phyloP scores from a whole-genome alignment of 169 alveolate species.

The Cryptosporidium felis region DNA sequence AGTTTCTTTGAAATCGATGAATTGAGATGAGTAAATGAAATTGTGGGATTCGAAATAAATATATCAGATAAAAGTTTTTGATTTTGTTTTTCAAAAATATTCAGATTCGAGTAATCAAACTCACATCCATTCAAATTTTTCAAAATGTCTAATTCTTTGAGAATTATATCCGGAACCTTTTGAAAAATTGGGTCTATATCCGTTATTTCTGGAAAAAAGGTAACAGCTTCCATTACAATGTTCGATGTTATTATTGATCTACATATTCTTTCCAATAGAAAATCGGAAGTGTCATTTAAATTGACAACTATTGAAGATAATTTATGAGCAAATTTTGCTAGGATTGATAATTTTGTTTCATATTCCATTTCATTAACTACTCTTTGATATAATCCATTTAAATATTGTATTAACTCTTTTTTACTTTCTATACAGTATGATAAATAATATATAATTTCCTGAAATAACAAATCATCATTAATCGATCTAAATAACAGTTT shows the following conservation, averaged over 20 bases:
- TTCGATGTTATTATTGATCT: no score
- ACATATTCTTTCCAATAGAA: no score
- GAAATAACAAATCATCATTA: no score
- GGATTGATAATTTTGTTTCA: no score
- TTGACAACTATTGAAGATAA: no score
- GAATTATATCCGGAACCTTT: neutral
- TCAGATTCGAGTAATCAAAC: neutral
- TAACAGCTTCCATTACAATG: neutral
- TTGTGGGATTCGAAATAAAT: conserved; percentile 50
- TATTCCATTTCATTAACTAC: no score
- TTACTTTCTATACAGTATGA: no score
- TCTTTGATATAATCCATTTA: no score
- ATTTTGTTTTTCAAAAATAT: neutral
- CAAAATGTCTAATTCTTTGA: neutral
- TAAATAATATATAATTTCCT: no score
- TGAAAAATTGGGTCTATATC: neutral
- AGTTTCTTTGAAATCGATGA: neutral
- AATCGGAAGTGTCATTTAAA: no score
- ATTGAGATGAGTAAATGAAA: neutral
- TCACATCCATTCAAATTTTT: neutral
- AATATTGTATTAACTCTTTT: no score
- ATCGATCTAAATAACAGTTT: neutral
- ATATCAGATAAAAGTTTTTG: neutral
- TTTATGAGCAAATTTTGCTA: no score
- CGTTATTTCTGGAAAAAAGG: neutral